Evolutionary conservation across 805 yeast species (phyloP).

Genomic region (Saccharomycopsis selenospora): DNA sequence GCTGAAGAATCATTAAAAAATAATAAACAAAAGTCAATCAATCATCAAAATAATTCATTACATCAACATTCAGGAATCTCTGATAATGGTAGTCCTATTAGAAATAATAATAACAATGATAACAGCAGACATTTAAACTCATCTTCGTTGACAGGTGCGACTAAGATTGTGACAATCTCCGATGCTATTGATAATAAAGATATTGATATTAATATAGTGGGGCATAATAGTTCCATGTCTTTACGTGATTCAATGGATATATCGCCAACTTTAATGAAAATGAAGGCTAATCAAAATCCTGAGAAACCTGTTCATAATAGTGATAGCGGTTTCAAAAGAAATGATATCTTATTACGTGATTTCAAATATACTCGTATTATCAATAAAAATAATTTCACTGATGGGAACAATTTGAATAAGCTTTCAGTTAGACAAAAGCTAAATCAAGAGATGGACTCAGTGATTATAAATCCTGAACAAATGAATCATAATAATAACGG

Average conservation of each 20-base stretch:
- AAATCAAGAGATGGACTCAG: not conserved
- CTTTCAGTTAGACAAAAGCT: constrained; percentile 7
- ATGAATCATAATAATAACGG: not conserved
- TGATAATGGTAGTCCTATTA: not conserved
- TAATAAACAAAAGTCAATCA: not conserved
- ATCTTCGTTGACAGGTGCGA: constrained; percentile 7
- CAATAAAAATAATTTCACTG: not conserved
- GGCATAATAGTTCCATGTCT: too few species aligned
- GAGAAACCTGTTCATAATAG: not conserved
- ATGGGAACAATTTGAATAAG: constrained; percentile 2
- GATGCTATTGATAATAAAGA: not conserved
- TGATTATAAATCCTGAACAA: not conserved
- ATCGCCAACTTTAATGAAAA: not conserved
- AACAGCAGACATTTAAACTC: not conserved
- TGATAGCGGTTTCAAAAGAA: constrained; percentile 2
- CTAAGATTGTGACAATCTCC: not conserved
- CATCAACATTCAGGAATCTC: not conserved
- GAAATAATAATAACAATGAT: not conserved
- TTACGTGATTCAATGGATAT: not conserved
- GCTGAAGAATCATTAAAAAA: not conserved
- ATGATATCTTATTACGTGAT: not conserved
- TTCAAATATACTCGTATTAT: not conserved
- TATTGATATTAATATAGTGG: too few species aligned
- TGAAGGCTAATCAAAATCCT: constrained; percentile 1
- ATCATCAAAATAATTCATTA: not conserved